Conservation (phyloP, 768 basidiomycete species). For the Mycena belliarum region DNA sequence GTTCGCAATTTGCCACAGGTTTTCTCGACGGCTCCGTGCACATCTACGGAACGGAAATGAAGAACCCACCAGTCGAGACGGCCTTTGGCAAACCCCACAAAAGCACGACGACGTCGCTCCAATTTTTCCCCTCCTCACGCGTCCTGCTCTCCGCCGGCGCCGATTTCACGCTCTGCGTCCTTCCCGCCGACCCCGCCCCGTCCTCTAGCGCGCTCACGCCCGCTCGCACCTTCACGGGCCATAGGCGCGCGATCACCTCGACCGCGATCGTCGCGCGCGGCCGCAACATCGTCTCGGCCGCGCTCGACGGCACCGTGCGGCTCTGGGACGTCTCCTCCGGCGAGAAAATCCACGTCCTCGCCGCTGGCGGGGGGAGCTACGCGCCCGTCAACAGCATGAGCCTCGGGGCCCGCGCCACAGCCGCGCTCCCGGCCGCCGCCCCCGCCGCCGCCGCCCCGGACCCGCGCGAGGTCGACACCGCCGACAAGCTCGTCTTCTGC, state of each 20-base stretch:
- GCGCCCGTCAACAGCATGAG: constrained; percentile 47
- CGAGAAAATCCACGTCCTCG: constrained; percentile 46
- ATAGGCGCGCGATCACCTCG: constrained; percentile 64
- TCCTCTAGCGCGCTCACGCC: constrained; percentile 39
- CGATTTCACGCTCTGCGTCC: constrained; percentile 67
- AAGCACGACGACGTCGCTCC: constrained; percentile 55
- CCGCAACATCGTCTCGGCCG: constrained; percentile 63
- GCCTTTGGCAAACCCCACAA: constrained; percentile 38
- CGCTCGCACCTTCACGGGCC: constrained; percentile 65
- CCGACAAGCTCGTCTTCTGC: constrained; percentile 50
- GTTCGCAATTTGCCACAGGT: constrained; percentile 58
- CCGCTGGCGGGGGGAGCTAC: constrained; percentile 33
- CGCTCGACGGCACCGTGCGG: constrained; percentile 67
- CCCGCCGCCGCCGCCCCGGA: constrained; percentile 20
- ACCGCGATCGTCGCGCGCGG: constrained; percentile 67
- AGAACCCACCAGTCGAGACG: constrained; percentile 20
- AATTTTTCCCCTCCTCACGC: constrained; percentile 70
- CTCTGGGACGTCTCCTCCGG: constrained; percentile 73
- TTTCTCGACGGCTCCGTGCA: constrained; percentile 60
- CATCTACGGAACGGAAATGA: constrained; percentile 42
- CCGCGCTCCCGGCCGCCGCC: too few species aligned
- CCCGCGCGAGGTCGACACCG: constrained; percentile 47
- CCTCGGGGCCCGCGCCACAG: constrained; percentile 38
- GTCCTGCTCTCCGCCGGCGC: constrained; percentile 71
- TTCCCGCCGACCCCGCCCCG: constrained; percentile 51